Percentiles rank a stretch among this genome's conserved stretches.
phyloP scores from a whole-genome alignment of 192 early-diverging fungal species.

The Podila horticola region DNA sequence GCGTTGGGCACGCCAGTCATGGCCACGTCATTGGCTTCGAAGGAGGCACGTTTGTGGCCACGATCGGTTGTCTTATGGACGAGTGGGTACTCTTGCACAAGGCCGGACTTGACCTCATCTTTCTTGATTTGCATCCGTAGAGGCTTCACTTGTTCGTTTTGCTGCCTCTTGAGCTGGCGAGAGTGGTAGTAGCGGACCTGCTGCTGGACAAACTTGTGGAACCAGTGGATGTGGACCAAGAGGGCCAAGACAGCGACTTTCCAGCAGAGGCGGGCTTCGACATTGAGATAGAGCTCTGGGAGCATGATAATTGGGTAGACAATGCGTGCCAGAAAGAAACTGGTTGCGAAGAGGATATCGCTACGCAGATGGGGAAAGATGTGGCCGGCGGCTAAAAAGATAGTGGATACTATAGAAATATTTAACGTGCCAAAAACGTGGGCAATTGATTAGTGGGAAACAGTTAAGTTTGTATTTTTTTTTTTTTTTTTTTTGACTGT shows the following conservation, averaged over 20 bases:
- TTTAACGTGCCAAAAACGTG: background rate
- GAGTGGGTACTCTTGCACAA: too few species aligned
- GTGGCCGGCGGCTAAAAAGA: conserved; percentile 40
- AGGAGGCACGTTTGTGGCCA: background rate
- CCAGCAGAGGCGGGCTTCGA: conserved; percentile 38
- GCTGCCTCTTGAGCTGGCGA: background rate
- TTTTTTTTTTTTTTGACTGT: background rate
- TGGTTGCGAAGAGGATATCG: conserved; percentile 28
- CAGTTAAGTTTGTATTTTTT: background rate
- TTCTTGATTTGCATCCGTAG: background rate
- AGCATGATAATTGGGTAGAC: conserved; percentile 31
- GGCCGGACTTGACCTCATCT: background rate
- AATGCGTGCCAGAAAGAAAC: conserved; percentile 32
- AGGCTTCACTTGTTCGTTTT: background rate
- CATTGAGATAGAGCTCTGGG: conserved; percentile 37
- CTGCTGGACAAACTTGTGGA: conserved; percentile 42
- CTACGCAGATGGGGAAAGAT: conserved; percentile 38
- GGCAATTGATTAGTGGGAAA: background rate
- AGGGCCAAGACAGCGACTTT: conserved; percentile 35
- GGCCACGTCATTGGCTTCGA: conserved; percentile 5
- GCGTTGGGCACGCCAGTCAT: background rate
- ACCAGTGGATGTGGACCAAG: conserved; percentile 39
- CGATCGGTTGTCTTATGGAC: background rate
- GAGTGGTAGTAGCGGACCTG: conserved; percentile 30
- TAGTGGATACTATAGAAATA: conserved; percentile 25